Evolutionary conservation across 2,329 filamentous ascomycete species (phyloP), one percentile per base, ranked within the genome.

Genomic region (Neoscytalidium dimidiatum): DNA sequence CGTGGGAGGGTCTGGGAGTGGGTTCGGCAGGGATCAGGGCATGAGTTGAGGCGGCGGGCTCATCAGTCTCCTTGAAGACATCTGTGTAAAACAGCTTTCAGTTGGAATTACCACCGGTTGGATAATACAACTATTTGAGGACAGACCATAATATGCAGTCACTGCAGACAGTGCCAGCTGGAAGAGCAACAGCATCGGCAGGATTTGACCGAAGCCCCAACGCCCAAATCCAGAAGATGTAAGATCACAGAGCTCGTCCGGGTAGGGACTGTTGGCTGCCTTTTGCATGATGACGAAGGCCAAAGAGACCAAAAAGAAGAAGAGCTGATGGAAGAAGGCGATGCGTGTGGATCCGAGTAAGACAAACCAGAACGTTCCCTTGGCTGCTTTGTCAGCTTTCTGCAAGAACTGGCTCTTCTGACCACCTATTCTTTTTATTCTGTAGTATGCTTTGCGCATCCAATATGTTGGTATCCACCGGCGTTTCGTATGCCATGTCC

Each of bases 141-240:
- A n/a, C n/a, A n/a, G n/a, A 71, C 57, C 56, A 13, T 58, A 58
- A 17, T 58, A 58, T 5, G 56, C 43, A 5, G 21, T 19, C 13
- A 44, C 23, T 14, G n/a, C 56, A 9, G 56, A 58, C 14, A 46
- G 26, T n/a, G 19, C 9, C 21, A 43, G 38, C 23, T 58, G 23
- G 21, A 21, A 19, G 2, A 62, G 44, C 28, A 62, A 38, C 9
- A 51, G n/a, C 9, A 62, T 26, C 9, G 58, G 44, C 31, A 62
- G 13, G 13, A 49, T 41, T n/a, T 62, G 58, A 7, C 58, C 58
- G 23, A 62, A 62, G 6, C 58, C 44, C 58, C 58, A 62, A 11
- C 7, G 7, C 19, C 38, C 31, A 3, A 29, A 29, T 3, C 11
- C 17, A 6, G 29, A 2, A 1, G n/a, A 51, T 14, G 29, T 38